A percentile compares a stretch with the other conserved stretches of the same genome.
phyloP scores from a whole-genome alignment of 306 rosid genomes.

The Vigna trinervia region DNA sequence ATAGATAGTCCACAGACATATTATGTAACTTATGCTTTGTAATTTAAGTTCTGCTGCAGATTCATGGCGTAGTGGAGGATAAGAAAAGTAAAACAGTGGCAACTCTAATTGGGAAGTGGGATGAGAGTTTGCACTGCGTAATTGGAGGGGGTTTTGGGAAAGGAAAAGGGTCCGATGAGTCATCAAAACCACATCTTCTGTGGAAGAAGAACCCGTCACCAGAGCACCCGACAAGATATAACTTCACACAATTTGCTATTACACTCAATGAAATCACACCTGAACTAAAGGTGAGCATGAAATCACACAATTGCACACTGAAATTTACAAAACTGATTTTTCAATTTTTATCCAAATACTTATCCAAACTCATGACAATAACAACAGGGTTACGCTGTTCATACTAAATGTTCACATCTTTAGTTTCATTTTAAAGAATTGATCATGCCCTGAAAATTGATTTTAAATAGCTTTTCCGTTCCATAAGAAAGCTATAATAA shows the following conservation, averaged over 20 bases:
- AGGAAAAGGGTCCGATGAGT: conserved; percentile 64
- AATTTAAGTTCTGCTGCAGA: conserved; percentile 60
- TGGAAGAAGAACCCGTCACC: conserved; percentile 75
- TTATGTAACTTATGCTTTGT: conserved; percentile 46
- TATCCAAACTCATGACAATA: too few relatives aligned
- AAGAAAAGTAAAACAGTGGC: conserved; percentile 75
- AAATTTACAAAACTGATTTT: too few relatives aligned
- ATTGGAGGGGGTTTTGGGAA: conserved; percentile 68
- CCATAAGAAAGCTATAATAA: too few relatives aligned
- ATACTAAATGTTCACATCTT: neutral
- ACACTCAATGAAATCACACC: conserved; percentile 83
- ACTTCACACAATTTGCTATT: conserved; percentile 77
- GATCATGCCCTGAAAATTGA: neutral
- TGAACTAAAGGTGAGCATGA: conserved; percentile 67
- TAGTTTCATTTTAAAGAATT: neutral
- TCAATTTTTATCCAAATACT: too few relatives aligned
- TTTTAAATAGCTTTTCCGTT: too few relatives aligned
- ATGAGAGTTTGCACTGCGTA: conserved; percentile 77
- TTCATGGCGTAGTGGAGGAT: conserved; percentile 82
- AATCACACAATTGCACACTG: neutral
- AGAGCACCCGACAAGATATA: conserved; percentile 70
- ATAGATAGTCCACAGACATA: conserved; percentile 7
- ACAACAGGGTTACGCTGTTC: too few relatives aligned
- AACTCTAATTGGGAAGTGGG: conserved; percentile 90
- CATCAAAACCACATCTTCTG: conserved; percentile 63